Percentiles rank a stretch among this genome's conserved stretches.
Evolutionary conservation across 345 rosid genomes (phyloP).

Genomic region (Hypericum perforatum): DNA sequence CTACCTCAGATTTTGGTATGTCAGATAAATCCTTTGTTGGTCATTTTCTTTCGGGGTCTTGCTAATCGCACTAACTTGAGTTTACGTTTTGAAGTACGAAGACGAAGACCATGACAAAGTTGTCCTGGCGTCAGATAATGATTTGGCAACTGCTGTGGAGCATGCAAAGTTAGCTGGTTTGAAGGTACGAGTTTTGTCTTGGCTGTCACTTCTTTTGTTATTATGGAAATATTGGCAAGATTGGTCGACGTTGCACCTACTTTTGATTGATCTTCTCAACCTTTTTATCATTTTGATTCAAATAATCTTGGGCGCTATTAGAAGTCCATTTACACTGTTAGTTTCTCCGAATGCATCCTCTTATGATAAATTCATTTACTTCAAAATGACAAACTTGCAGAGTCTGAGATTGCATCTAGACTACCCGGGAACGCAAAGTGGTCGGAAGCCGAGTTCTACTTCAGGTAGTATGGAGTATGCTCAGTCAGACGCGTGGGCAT

Average conservation of each 20-base stretch:
- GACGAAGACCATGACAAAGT: slow-evolving; percentile 95
- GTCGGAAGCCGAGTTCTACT: slow-evolving; percentile 30
- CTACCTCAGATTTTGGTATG: slow-evolving; percentile 82
- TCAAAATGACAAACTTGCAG: slow-evolving; percentile 26
- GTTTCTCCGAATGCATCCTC: no score
- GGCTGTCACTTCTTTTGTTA: neutral
- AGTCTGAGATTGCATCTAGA: slow-evolving; percentile 87
- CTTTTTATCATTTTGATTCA: no score
- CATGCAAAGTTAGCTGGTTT: slow-evolving; percentile 83
- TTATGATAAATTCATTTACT: no score
- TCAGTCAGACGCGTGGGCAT: slow-evolving; percentile 72
- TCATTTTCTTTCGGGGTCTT: slow-evolving; percentile 1
- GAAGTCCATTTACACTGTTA: no score
- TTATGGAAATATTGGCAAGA: neutral
- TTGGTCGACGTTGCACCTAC: no score
- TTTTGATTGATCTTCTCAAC: no score
- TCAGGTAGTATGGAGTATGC: slow-evolving; percentile 49
- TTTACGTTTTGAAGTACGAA: slow-evolving; percentile 52
- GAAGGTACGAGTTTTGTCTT: slow-evolving; percentile 47
- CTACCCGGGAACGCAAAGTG: slow-evolving; percentile 39
- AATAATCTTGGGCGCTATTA: no score
- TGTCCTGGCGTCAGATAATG: slow-evolving; percentile 72
- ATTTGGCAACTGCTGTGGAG: slow-evolving; percentile 78
- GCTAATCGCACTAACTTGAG: slow-evolving; percentile 11
- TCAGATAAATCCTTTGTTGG: slow-evolving; percentile 1